Conservation (phyloP, 768 basidiomycete genomes). For the Boletus pseudo-olivaceus region DNA sequence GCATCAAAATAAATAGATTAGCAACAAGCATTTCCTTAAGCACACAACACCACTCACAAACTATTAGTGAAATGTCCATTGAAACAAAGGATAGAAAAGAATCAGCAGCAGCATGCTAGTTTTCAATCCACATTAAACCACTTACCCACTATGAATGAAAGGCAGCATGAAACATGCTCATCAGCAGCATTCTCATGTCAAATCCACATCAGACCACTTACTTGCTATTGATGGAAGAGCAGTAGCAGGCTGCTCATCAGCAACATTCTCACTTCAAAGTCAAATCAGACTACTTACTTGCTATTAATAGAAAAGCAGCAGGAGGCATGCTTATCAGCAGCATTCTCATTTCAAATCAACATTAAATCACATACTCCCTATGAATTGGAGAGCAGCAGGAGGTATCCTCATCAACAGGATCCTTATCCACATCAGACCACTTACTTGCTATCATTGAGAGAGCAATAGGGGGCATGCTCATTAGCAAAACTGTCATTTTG, state of each 20-base stretch:
- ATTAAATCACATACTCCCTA: not conserved
- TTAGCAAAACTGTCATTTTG: too few relatives aligned
- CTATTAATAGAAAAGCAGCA: too few relatives aligned
- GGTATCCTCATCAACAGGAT: not conserved
- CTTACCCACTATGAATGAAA: too few relatives aligned
- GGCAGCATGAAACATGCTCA: not conserved
- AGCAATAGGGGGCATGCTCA: fast-evolving
- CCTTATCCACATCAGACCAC: too few relatives aligned
- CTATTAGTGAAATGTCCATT: not conserved
- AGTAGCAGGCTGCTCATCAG: not conserved
- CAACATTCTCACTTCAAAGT: too few relatives aligned
- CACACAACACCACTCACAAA: not conserved
- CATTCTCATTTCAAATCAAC: not conserved
- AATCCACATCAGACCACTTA: not conserved
- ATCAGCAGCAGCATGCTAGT: too few relatives aligned
- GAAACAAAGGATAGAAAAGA: too few relatives aligned
- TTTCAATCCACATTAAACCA: too few relatives aligned
- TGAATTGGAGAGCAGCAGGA: not conserved
- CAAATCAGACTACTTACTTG: too few relatives aligned
- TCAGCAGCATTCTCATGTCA: not conserved
- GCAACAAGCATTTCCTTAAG: fast-evolving
- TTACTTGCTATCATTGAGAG: not conserved
- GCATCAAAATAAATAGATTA: too few relatives aligned
- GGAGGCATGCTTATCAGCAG: too few relatives aligned
- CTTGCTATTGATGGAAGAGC: not conserved